These are phyloP conservation scores for Collybia nuda DNA, from an alignment of 768 basidiomycete species.

Conservation along the genomic window DNA sequence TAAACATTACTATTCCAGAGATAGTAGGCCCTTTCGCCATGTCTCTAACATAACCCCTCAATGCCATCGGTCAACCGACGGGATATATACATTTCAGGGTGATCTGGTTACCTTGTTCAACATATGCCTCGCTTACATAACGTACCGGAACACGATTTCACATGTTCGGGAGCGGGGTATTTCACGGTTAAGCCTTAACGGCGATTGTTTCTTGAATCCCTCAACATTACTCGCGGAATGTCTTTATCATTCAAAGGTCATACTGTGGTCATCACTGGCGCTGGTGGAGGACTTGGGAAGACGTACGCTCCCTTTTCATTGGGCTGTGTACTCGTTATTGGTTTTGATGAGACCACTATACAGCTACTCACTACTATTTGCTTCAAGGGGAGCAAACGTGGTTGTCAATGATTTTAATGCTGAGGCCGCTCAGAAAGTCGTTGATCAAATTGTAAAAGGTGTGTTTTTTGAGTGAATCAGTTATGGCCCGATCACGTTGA, in stretches of 20 bases:
- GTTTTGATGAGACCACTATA: background rate
- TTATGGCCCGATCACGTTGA: constrained; percentile 1
- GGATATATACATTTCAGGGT: too few species aligned
- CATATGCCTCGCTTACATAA: constrained; percentile 4
- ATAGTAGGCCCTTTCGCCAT: too few species aligned
- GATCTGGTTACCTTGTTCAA: background rate
- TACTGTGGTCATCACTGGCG: constrained; percentile 93
- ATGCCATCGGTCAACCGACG: too few species aligned
- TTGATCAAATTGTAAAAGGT: constrained; percentile 86
- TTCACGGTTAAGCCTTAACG: constrained; percentile 4
- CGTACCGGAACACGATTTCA: constrained; percentile 12
- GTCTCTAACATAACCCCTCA: too few species aligned
- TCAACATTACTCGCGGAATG: constrained; percentile 21
- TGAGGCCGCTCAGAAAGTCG: constrained; percentile 88
- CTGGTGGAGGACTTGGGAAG: constrained; percentile 92
- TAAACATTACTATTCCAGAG: too few species aligned
- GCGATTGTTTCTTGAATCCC: background rate
- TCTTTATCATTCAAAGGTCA: constrained; percentile 80
- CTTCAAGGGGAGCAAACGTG: constrained; percentile 89
- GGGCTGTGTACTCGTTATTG: too few species aligned
- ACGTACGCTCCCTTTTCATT: constrained; percentile 50
- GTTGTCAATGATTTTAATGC: constrained; percentile 94
- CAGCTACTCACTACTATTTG: constrained; percentile 90
- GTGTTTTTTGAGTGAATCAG: constrained; percentile 16
- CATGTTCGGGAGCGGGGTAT: constrained; percentile 16